These are phyloP conservation scores for Eimeria mitis DNA, from an alignment of 169 alveolate species.

Conservation along the genomic window DNA sequence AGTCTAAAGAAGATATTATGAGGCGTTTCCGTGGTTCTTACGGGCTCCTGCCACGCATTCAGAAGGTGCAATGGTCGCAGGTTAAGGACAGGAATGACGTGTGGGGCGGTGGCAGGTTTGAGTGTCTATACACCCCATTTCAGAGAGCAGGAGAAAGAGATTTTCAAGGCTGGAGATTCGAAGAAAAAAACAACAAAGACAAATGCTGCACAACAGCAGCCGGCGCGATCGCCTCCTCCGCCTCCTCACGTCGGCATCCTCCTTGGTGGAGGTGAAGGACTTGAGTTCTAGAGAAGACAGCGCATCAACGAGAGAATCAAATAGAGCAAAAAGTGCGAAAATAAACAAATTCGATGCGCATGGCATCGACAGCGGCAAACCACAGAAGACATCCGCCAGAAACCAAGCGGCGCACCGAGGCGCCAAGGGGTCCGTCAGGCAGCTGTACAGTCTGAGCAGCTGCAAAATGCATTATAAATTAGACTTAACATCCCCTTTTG, in stretches of 20 bases:
- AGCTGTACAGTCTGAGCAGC: not conserved
- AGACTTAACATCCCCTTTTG: not conserved
- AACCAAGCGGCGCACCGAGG: slow-evolving; percentile 30
- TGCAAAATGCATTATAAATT: not conserved
- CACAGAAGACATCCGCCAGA: slow-evolving; percentile 24
- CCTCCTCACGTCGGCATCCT: not conserved
- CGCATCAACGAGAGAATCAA: not conserved
- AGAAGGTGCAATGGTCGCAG: not conserved
- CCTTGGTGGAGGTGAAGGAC: not conserved
- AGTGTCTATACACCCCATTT: slow-evolving; percentile 18
- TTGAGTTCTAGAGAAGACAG: not conserved
- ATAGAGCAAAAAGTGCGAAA: slow-evolving; percentile 21
- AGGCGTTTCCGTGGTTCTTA: not conserved
- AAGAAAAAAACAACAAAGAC: slow-evolving; percentile 9
- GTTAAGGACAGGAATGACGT: not conserved
- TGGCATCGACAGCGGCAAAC: slow-evolving; percentile 10
- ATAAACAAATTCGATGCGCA: slow-evolving; percentile 7
- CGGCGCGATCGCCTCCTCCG: slow-evolving; percentile 6
- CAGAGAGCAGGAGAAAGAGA: not conserved
- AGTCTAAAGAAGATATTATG: not conserved
- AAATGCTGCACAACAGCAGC: not conserved
- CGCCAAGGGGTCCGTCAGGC: slow-evolving; percentile 5
- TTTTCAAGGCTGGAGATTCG: not conserved
- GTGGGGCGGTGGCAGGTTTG: slow-evolving; percentile 26
- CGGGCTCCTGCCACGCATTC: not conserved